phyloP scores from a whole-genome alignment of 441 rosid species.

The Heliophila coronopifolia region DNA sequence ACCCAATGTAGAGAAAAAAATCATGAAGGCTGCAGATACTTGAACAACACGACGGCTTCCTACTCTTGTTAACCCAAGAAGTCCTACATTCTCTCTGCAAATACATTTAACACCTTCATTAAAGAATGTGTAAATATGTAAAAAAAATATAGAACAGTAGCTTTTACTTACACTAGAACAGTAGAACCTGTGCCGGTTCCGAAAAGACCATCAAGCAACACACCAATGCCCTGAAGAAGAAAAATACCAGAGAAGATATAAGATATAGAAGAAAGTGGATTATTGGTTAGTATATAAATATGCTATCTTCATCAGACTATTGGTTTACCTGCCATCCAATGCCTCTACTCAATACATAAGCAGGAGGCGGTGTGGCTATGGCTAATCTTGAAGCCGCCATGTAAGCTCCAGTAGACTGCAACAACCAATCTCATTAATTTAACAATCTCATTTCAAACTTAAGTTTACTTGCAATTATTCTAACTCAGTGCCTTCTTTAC shows the following conservation, averaged over 20 bases:
- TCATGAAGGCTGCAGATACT: conserved; percentile 71
- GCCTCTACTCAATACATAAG: conserved; percentile 73
- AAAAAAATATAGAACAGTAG: neutral
- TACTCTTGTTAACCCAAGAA: conserved; percentile 52
- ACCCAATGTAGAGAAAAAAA: conserved; percentile 62
- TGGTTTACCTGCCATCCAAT: conserved; percentile 94
- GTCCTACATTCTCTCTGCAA: conserved; percentile 67
- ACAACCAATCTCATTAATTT: neutral
- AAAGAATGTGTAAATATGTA: neutral
- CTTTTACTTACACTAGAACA: conserved; percentile 51
- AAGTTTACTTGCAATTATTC: conserved; percentile 57
- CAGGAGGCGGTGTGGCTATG: conserved; percentile 92
- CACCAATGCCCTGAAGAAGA: conserved; percentile 58
- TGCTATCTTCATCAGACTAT: too few species aligned
- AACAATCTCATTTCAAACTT: neutral
- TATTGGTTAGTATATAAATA: neutral
- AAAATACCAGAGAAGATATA: conserved; percentile 6
- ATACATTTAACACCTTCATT: conserved; percentile 12
- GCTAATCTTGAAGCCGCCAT: conserved; percentile 82
- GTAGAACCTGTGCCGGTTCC: conserved; percentile 75
- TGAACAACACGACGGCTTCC: conserved; percentile 72
- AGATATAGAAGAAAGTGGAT: neutral
- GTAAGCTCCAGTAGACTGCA: conserved; percentile 77
- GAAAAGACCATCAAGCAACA: conserved; percentile 71
- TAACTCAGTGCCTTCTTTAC: too few species aligned